phyloP scores from a whole-genome alignment of 2,329 filamentous ascomycete genomes.

The Pseudocercospora musae region DNA sequence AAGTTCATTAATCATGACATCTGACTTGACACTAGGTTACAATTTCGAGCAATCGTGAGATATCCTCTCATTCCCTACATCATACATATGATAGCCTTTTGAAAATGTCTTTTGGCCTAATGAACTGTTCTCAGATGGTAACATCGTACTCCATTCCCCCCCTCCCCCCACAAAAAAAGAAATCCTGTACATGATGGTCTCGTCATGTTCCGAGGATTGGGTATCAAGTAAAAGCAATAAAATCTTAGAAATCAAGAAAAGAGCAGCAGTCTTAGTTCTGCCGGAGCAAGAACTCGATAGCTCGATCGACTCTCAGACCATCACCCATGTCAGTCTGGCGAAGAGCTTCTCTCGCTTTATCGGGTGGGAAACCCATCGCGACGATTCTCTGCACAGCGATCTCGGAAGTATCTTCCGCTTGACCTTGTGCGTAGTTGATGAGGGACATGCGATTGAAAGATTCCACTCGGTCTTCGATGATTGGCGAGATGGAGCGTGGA shows the following conservation, averaged over 20 bases:
- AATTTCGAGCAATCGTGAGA: too few species aligned
- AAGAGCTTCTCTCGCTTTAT: constrained; percentile 56
- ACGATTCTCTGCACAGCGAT: constrained; percentile 56
- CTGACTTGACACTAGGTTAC: too few species aligned
- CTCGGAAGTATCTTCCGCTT: constrained; percentile 47
- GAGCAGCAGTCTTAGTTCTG: constrained; percentile 22
- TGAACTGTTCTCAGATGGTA: background rate
- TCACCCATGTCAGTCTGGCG: constrained; percentile 59
- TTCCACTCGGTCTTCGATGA: constrained; percentile 28
- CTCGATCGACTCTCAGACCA: constrained; percentile 55
- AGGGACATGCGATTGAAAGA: constrained; percentile 23
- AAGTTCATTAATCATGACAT: too few species aligned
- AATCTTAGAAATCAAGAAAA: background rate
- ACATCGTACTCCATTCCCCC: too few species aligned
- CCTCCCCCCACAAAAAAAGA: too few species aligned
- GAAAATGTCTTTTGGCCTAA: too few species aligned
- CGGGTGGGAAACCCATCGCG: constrained; percentile 57
- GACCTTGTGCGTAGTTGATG: constrained; percentile 9
- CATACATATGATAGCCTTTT: too few species aligned
- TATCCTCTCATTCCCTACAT: too few species aligned
- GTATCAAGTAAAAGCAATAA: background rate
- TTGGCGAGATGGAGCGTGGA: constrained; percentile 27
- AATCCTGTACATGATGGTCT: background rate
- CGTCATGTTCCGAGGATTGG: background rate
- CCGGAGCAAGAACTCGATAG: constrained; percentile 53